phyloP scores from a whole-genome alignment of 176 grass and related monocot species.

The Juncus inflexus region DNA sequence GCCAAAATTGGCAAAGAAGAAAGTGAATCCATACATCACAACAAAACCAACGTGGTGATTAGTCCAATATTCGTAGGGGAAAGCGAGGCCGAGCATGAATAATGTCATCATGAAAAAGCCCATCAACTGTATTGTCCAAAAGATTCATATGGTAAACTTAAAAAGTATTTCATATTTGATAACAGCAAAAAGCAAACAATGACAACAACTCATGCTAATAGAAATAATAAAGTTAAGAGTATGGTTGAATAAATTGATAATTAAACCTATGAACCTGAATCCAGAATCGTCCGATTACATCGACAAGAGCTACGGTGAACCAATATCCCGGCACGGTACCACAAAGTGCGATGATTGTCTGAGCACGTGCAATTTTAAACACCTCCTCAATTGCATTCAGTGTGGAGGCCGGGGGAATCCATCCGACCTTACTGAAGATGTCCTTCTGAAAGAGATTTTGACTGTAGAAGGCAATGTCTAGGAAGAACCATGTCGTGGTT shows the following conservation, averaged over 20 bases:
- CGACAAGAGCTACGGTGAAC: constrained; percentile 32
- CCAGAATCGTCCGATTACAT: constrained; percentile 24
- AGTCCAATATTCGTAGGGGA: constrained; percentile 22
- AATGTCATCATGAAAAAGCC: constrained; percentile 30
- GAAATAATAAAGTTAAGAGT: constrained; percentile 18
- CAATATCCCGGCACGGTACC: constrained; percentile 36
- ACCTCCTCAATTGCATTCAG: constrained; percentile 33
- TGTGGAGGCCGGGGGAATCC: constrained; percentile 8
- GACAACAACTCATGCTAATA: background rate
- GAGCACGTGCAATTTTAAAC: constrained; percentile 19
- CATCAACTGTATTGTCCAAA: constrained; percentile 10
- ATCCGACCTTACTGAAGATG: constrained; percentile 21
- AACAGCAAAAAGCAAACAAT: too few relatives aligned
- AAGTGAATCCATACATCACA: constrained; percentile 32
- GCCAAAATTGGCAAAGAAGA: constrained; percentile 42
- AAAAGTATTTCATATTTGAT: too few relatives aligned
- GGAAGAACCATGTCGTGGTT: constrained; percentile 17
- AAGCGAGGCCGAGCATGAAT: constrained; percentile 32
- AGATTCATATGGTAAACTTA: constrained; percentile 6
- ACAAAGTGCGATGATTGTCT: constrained; percentile 26
- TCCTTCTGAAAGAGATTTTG: constrained; percentile 26
- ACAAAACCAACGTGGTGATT: constrained; percentile 3
- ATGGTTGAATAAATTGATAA: too few relatives aligned
- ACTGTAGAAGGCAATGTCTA: constrained; percentile 36
- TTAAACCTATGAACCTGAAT: background rate